These are phyloP conservation scores for Rhizopogon roseolus DNA, from an alignment of 768 basidiomycete species.

Conservation along the genomic window DNA sequence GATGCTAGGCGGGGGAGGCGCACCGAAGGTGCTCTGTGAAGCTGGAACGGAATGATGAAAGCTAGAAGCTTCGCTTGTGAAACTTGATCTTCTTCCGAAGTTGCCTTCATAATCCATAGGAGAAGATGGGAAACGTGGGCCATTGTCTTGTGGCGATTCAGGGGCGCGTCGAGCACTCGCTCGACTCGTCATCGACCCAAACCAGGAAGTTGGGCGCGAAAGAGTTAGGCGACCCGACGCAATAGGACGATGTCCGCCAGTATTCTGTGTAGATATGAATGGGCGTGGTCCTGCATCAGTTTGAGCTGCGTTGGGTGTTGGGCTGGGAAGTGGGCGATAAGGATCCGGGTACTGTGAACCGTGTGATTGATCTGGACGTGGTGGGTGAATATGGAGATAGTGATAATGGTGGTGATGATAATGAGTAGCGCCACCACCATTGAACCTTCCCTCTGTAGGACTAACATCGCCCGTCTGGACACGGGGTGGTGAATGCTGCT, in stretches of 20 bases:
- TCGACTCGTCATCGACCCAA: constrained; percentile 1
- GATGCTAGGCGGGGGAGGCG: background rate
- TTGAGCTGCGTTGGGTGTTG: background rate
- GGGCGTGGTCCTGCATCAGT: background rate
- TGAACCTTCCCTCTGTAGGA: background rate
- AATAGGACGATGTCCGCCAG: background rate
- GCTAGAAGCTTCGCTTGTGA: background rate
- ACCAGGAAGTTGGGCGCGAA: background rate
- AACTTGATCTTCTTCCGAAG: background rate
- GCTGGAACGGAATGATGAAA: background rate
- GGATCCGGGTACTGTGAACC: background rate
- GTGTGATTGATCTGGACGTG: background rate
- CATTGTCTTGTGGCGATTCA: background rate
- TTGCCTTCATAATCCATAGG: background rate
- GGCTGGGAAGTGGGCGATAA: background rate
- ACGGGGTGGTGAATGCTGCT: background rate
- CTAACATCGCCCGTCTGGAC: background rate
- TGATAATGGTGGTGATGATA: background rate
- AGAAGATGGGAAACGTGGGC: background rate
- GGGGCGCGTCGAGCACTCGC: background rate
- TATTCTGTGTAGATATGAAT: background rate
- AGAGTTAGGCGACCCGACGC: background rate
- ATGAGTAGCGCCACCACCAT: background rate
- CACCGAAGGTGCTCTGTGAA: background rate
- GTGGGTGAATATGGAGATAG: background rate